Base-by-base conservation (phyloP, 257 asterid genomes). In the Asclepias syriaca region DNA sequence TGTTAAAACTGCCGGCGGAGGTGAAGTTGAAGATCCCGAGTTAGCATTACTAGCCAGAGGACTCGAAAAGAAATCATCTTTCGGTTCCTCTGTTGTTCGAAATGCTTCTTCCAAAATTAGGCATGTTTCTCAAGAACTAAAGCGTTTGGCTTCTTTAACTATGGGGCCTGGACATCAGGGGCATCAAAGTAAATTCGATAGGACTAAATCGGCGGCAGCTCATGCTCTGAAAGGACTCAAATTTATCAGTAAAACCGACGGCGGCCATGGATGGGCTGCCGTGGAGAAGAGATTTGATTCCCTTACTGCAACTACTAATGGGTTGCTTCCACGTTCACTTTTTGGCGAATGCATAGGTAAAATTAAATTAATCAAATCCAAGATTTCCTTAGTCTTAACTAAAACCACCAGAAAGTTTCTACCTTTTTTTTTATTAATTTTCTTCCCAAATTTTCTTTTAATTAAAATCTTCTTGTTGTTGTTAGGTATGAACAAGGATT, bases 281-380 rank as follows among this genome's bases (percentile, higher is more conserved):
- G 96, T 92, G 78, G 98, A 85, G 85, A 76, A 77, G 77, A 75
- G 89, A 79, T 92, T 88, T 75, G 83, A 88, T 50, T 82, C 81
- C 22, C 82, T 92, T n/a, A 84, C 97, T 0, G 72, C 73, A 54
- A 9, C 78, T 74, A 74, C 85, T 24, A 49, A 77, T 75, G 96
- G 97, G 7, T 51, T 85, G 78, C 88, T 92, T 16, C 92, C 93
- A 8, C 88, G 96, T 13, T 32, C 95, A 12, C 89, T 71, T 22
- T 92, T 92, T 53, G 87, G 91, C 24, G 89, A 92, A 84, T 92
- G 98, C 84, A 92, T 92, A 77, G 98, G 98, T 92, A 86, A 76
- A 32, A 34, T 34, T 34, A 34, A 34, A 34, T 34, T 34, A 34
- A 34, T 4, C 39, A 34, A 34, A 34, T 0, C 27, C 37, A 32